These are phyloP conservation scores for Ceratocystis diversiconidia DNA, from an alignment of 2,329 filamentous ascomycete genomes.

Conservation along the genomic window DNA sequence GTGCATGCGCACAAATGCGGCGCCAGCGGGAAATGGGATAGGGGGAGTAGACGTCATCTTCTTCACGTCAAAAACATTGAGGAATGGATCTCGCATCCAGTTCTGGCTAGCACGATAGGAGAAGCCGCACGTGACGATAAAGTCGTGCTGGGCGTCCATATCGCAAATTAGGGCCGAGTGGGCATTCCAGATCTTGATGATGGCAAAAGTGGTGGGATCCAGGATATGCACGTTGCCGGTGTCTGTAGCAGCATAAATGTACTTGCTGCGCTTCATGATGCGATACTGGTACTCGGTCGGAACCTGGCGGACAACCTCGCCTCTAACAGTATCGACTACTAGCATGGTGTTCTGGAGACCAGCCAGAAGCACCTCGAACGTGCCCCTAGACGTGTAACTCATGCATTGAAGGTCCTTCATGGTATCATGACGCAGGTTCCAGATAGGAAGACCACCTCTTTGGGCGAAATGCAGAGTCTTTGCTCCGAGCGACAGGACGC, in stretches of 20 bases:
- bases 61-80: slow-evolving; percentile 92
- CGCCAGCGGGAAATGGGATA: slow-evolving; percentile 82
- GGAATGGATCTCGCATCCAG: slow-evolving; percentile 78
- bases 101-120: slow-evolving; percentile 59
- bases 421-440: slow-evolving; percentile 53
- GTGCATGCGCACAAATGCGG: slow-evolving; percentile 91
- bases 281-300: slow-evolving; percentile 65
- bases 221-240: slow-evolving; percentile 74
- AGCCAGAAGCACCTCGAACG: slow-evolving; percentile 70
- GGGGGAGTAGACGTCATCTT: slow-evolving; percentile 76
- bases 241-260: slow-evolving; percentile 82
- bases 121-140: slow-evolving; percentile 88
- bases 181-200: slow-evolving; percentile 80
- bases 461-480: slow-evolving; percentile 80
- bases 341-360: slow-evolving; percentile 81
- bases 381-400: slow-evolving; percentile 82
- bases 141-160: slow-evolving; percentile 93
- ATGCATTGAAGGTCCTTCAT: slow-evolving; percentile 81
- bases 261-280: slow-evolving; percentile 79
- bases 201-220: slow-evolving; percentile 60
- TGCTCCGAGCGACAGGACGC: slow-evolving; percentile 71
- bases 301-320: slow-evolving; percentile 55
- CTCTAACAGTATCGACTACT: slow-evolving; percentile 54
- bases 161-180: slow-evolving; percentile 83
- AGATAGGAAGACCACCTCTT: slow-evolving; percentile 67